Evolutionary conservation across 257 asterid genomes (phyloP), one percentile per base, ranked within the genome.

Genomic region (Rauvolfia tetraphylla): DNA sequence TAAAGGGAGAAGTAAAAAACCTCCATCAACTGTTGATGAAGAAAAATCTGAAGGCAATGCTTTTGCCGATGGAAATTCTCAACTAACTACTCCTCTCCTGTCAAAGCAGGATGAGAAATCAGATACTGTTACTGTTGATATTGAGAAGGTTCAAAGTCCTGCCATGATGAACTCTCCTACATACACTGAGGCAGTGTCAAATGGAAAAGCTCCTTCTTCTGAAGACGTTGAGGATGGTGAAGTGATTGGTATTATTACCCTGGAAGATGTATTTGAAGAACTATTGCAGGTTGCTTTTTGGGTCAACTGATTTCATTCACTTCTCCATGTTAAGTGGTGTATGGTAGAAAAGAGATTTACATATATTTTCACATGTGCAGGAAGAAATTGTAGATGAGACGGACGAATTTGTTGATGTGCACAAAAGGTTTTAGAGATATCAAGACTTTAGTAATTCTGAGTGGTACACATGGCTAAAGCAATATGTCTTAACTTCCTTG

Each of bases 301-400:
- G 61, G 39, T 68, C 69, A 4, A 68, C 74, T 51, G 3, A 29
- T 72, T 72, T 57, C 12, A 11, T 12, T 6, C 31, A 7, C 46
- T 23, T 14, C 39, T 14, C 18, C 25, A 44, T 58, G n/a, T 14
- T 78, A 33, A 15, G 48, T 66, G 44, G 14, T 44, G 59, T 62
- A 57, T 49, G 36, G 56, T 22, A 6, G 33, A 65, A 71, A 48
- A 59, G 3, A 11, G 42, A 41, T 77, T 73, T 56, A 44, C 59
- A 51, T 38, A 31, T 68, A 34, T 41, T 51, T 68, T 78, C 62
- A 74, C 67, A 74, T 23, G 29, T 85, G 78, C 89, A 93, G 96
- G 98, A 93, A 85, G 96, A 93, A 86, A 93, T 93, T 74, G 98
- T 93, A 6, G 98, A 93, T 39, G 98, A 93, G 89, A 91, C 98